Conservation (phyloP, 2,329 filamentous ascomycete species). For the Botrytis galanthina region DNA sequence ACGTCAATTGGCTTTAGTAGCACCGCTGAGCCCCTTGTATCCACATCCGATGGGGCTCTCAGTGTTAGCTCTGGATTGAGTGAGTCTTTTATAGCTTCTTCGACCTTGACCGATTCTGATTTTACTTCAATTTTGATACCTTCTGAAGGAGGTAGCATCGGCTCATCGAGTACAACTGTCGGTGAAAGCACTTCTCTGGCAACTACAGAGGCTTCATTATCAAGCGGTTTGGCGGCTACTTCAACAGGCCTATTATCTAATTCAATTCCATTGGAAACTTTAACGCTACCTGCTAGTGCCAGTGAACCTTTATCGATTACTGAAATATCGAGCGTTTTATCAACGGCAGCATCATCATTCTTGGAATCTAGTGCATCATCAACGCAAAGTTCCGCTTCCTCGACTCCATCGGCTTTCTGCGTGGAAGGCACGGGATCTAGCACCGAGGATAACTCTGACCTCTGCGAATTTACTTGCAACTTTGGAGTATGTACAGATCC, state of each 20-base stretch:
- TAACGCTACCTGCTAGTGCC: neutral
- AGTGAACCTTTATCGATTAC: neutral
- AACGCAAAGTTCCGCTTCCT: neutral
- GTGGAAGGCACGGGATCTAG: neutral
- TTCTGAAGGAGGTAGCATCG: neutral
- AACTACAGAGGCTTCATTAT: neutral
- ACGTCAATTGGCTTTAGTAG: too few species aligned
- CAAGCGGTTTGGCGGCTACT: neutral
- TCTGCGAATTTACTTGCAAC: constrained; percentile 7
- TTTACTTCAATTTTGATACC: neutral
- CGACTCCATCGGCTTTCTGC: neutral
- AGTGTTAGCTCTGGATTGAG: too few species aligned
- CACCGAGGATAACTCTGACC: neutral
- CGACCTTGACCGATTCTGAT: too few species aligned
- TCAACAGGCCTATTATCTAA: neutral
- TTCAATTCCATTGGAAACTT: neutral
- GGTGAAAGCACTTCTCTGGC: neutral
- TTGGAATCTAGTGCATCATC: neutral
- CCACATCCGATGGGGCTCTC: too few species aligned
- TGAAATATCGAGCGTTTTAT: neutral
- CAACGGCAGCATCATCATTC: neutral
- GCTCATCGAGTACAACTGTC: neutral
- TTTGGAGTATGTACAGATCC: constrained; percentile 7
- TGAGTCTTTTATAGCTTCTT: too few species aligned
- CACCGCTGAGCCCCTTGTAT: too few species aligned